A percentile compares a stretch with the other conserved stretches of the same genome.
These are phyloP conservation scores for Neurospora sp. DNA, from an alignment of 495 filamentous ascomycete species.

Conservation along the genomic window DNA sequence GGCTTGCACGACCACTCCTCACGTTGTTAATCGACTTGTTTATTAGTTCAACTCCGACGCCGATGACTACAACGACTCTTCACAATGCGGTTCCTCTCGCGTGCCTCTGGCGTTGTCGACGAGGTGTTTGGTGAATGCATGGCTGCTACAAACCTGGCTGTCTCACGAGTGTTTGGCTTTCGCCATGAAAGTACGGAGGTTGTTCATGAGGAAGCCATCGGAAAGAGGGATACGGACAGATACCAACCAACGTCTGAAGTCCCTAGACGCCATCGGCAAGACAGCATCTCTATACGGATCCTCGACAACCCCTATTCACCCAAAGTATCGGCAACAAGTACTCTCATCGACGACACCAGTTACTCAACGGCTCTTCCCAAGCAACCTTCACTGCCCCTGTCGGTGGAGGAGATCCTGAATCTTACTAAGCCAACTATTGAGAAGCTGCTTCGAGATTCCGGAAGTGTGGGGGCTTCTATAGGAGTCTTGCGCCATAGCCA, in stretches of 20 bases:
- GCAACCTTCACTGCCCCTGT: neutral
- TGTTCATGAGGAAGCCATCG: neutral
- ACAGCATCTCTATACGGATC: neutral
- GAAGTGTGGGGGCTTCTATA: conserved; percentile 2
- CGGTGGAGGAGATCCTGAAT: neutral
- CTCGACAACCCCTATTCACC: neutral
- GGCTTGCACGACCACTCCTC: neutral
- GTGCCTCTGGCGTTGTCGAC: neutral
- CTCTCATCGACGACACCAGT: neutral
- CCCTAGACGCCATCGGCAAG: neutral
- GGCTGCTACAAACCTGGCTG: neutral
- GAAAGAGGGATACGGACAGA: neutral
- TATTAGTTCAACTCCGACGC: neutral
- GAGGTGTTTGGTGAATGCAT: neutral
- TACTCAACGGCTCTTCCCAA: neutral
- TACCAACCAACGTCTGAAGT: neutral
- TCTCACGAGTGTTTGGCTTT: neutral
- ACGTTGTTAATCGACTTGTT: neutral
- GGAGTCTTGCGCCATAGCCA: neutral
- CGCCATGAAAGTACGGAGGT: neutral
- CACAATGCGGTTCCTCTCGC: neutral
- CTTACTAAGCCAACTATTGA: neutral
- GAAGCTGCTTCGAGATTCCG: neutral
- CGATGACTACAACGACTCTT: neutral
- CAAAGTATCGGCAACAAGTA: neutral